A percentile compares a stretch with the other conserved stretches of the same genome.
These are phyloP conservation scores for Aspergillus eucalypticola DNA, from an alignment of 2,329 filamentous ascomycete genomes.

Conservation along the genomic window DNA sequence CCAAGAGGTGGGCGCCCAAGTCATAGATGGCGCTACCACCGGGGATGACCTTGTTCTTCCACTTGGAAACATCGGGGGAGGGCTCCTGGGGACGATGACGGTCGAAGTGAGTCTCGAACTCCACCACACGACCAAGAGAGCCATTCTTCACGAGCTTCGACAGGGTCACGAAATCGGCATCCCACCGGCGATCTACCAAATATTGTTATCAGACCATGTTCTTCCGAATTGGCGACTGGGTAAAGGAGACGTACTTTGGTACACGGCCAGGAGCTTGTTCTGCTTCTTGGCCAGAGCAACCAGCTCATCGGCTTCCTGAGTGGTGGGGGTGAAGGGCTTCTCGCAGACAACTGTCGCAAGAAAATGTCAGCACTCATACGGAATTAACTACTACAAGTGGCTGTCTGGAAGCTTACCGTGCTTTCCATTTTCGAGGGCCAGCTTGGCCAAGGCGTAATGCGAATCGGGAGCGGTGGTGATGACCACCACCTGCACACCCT, in stretches of 20 bases:
- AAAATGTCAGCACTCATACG: background rate
- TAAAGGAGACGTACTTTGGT: conserved; percentile 58
- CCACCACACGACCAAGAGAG: conserved; percentile 68
- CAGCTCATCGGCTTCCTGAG: conserved; percentile 66
- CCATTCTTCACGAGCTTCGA: conserved; percentile 61
- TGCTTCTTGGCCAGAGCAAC: conserved; percentile 56
- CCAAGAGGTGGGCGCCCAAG: conserved; percentile 73
- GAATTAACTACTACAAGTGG: background rate
- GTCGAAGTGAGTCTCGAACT: conserved; percentile 81
- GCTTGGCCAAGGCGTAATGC: conserved; percentile 66
- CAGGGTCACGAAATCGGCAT: conserved; percentile 73
- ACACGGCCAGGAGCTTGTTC: conserved; percentile 63
- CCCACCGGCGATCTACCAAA: conserved; percentile 65
- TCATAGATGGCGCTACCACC: conserved; percentile 72
- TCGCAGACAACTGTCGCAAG: conserved; percentile 64
- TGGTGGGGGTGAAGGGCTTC: conserved; percentile 78
- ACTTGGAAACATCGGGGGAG: conserved; percentile 46
- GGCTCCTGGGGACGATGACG: conserved; percentile 65
- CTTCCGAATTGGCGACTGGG: no score
- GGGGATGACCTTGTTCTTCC: conserved; percentile 68
- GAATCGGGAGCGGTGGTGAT: conserved; percentile 71
- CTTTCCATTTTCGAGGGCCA: conserved; percentile 69
- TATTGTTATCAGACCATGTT: background rate
- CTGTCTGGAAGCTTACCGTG: conserved; percentile 48
- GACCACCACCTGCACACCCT: conserved; percentile 67